A percentile compares a stretch with the other conserved stretches of the same genome.
phyloP scores from a whole-genome alignment of 805 yeast species.

The Ogataea allantospora region DNA sequence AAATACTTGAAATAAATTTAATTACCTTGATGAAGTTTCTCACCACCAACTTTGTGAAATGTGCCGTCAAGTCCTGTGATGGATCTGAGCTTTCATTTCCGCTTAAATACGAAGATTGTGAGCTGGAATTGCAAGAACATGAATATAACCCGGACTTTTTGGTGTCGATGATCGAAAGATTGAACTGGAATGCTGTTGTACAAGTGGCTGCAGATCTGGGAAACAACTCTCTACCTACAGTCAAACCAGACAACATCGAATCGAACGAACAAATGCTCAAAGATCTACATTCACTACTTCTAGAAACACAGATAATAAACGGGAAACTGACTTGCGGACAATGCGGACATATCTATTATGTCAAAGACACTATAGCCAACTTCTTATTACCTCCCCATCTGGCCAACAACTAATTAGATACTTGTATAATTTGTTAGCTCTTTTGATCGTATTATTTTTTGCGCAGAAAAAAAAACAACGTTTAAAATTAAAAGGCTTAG shows the following conservation, averaged over 20 bases:
- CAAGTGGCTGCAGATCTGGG: slow-evolving; percentile 76
- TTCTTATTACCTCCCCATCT: slow-evolving; percentile 92
- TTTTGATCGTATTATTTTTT: slow-evolving; percentile 1
- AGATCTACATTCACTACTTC: slow-evolving; percentile 73
- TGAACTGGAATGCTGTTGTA: slow-evolving; percentile 86
- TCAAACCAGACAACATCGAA: slow-evolving; percentile 54
- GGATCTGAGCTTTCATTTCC: slow-evolving; percentile 78
- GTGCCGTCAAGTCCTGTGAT: slow-evolving; percentile 84
- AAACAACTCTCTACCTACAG: slow-evolving; percentile 56
- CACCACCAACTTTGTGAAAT: slow-evolving; percentile 94
- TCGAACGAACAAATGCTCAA: slow-evolving; percentile 53
- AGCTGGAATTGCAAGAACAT: slow-evolving; percentile 70
- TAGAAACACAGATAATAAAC: slow-evolving; percentile 83
- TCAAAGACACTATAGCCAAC: slow-evolving; percentile 93
- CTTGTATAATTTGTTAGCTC: neutral
- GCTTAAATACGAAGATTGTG: slow-evolving; percentile 62
- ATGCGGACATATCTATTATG: slow-evolving; percentile 84
- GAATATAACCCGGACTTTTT: slow-evolving; percentile 85
- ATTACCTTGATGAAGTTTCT: slow-evolving; percentile 74
- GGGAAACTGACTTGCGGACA: slow-evolving; percentile 87
- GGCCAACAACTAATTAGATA: slow-evolving; percentile 38
- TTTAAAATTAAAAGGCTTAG: slow-evolving; percentile 4
- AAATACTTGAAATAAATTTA: neutral
- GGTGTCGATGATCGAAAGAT: slow-evolving; percentile 68
- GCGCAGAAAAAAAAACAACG: slow-evolving; percentile 6